phyloP scores from a whole-genome alignment of 192 early-diverging fungal species.

The Dimargaris cristalligena region DNA sequence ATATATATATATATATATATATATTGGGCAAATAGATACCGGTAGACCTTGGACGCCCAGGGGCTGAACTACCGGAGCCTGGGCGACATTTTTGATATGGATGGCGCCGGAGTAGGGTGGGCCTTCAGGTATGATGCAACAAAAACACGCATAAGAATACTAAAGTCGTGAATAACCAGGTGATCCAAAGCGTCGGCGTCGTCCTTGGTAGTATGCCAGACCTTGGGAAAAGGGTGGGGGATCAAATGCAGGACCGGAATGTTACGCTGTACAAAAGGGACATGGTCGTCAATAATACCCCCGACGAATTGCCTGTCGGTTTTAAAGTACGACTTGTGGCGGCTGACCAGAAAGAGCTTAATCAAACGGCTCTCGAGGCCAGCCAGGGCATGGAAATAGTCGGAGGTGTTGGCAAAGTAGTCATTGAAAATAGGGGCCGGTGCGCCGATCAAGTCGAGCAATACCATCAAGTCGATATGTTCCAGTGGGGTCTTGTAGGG shows the following conservation, averaged over 20 bases:
- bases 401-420: conserved; percentile 42
- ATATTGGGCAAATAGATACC: too few relatives aligned
- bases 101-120: neutral
- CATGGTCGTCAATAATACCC: conserved; percentile 69
- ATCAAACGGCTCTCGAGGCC: conserved; percentile 49
- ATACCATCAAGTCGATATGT: conserved; percentile 67
- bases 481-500: too few relatives aligned
- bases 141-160: conserved; percentile 61
- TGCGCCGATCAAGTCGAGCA: conserved; percentile 76
- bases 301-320: conserved; percentile 15
- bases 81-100: too few relatives aligned
- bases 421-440: conserved; percentile 31
- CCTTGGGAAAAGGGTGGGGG: conserved; percentile 62
- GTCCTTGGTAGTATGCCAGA: conserved; percentile 75
- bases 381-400: conserved; percentile 49
- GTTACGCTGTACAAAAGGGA: conserved; percentile 63
- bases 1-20: too few relatives aligned
- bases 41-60: too few relatives aligned
- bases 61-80: too few relatives aligned
- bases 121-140: conserved; percentile 45
- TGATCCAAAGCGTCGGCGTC: conserved; percentile 48
- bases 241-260: conserved; percentile 82
- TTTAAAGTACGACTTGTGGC: conserved; percentile 7
- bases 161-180: conserved; percentile 50
- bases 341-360: neutral